Evolutionary conservation across 768 basidiomycete genomes (phyloP).

Genomic region (Candolleomyces eurysporus): DNA sequence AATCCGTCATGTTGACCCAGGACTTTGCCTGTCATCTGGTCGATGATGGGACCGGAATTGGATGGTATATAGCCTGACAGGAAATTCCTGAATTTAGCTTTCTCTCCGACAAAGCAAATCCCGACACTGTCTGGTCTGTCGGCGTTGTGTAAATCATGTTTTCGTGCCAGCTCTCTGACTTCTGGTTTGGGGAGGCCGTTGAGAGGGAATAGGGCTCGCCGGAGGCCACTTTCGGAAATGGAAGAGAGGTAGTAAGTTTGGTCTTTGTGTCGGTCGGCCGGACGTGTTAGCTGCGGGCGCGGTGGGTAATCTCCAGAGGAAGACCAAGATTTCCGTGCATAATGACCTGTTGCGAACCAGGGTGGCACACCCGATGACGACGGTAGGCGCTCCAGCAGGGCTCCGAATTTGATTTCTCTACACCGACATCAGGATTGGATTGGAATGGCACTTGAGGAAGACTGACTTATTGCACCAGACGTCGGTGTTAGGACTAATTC

Average conservation of each 20-base stretch:
- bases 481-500: conserved; percentile 89
- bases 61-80: conserved; percentile 76
- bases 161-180: conserved; percentile 69
- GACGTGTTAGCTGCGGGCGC: conserved; percentile 54
- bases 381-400: conserved; percentile 65
- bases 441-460: not conserved
- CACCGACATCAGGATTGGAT: not conserved
- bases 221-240: conserved; percentile 62
- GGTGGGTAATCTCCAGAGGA: conserved; percentile 8
- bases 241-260: conserved; percentile 91
- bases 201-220: conserved; percentile 78
- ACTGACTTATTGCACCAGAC: conserved; percentile 84
- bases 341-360: conserved; percentile 88
- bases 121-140: conserved; percentile 87
- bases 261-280: conserved; percentile 69
- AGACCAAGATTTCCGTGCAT: conserved; percentile 68
- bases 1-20: conserved; percentile 69
- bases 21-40: conserved; percentile 49
- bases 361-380: conserved; percentile 27
- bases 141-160: conserved; percentile 67
- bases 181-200: conserved; percentile 62
- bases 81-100: conserved; percentile 68
- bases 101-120: conserved; percentile 90
- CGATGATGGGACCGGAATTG: conserved; percentile 67
- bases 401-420: conserved; percentile 84